Evolutionary conservation across 441 rosid genomes (phyloP).

Genomic region (Sinapis alba): DNA sequence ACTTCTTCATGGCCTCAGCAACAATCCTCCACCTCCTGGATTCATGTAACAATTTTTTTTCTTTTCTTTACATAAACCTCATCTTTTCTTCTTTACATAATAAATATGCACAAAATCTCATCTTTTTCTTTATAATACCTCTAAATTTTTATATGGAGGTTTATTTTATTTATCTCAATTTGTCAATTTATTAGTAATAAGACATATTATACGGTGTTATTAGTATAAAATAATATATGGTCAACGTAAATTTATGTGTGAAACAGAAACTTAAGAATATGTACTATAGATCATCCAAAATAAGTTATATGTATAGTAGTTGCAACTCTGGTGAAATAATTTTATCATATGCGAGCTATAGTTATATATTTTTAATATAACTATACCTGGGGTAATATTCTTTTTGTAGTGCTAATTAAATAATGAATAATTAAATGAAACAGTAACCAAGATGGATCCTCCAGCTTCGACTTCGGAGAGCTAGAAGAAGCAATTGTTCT

Average conservation of each 20-base stretch:
- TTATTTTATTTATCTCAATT: conserved; percentile 13
- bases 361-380: too few species aligned
- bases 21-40: conserved; percentile 45
- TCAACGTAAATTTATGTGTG: conserved; percentile 18
- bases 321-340: conserved; percentile 1
- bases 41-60: conserved; percentile 35
- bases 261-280: conserved; percentile 5
- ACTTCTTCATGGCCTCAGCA: conserved; percentile 72
- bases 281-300: not conserved
- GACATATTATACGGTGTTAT: not conserved
- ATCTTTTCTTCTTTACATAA: not conserved
- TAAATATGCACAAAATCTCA: not conserved
- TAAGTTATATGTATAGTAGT: not conserved
- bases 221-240: not conserved
- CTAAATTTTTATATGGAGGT: not conserved
- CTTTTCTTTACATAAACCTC: not conserved
- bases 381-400: too few species aligned
- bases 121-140: not conserved
- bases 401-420: conserved; percentile 17
- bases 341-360: not conserved
- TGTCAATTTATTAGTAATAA: conserved; percentile 18
- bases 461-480: conserved; percentile 54
- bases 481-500: conserved; percentile 54
- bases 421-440: not conserved
- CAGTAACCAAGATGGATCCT: conserved; percentile 82